Evolutionary conservation across 163 green algal genomes (phyloP).

Genomic region (Chlorella variabilis): DNA sequence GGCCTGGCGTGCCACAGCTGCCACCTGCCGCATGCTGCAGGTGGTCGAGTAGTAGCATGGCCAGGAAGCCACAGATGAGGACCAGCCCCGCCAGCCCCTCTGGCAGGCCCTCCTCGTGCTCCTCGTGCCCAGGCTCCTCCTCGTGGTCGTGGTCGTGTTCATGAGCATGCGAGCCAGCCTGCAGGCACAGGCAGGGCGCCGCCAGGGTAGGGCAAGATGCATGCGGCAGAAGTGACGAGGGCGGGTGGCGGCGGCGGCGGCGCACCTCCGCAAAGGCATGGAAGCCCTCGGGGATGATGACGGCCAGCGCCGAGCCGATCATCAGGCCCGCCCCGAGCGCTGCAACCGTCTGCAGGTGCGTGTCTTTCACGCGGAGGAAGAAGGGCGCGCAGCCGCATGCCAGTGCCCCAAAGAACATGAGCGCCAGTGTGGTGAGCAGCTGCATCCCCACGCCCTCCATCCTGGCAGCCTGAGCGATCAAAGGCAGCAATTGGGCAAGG

Average conservation of each 20-base stretch:
- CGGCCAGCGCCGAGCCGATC: slow-evolving; percentile 61
- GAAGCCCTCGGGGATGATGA: slow-evolving; percentile 79
- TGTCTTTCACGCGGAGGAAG: slow-evolving; percentile 33
- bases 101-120: slow-evolving; percentile 5
- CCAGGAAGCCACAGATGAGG: slow-evolving; percentile 69
- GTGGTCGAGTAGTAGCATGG: slow-evolving; percentile 73
- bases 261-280: slow-evolving; percentile 53
- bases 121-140: not conserved
- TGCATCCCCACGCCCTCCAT: not conserved
- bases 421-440: slow-evolving; percentile 13
- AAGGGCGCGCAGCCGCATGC: slow-evolving; percentile 28
- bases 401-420: slow-evolving; percentile 57
- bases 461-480: not conserved
- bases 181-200: not conserved
- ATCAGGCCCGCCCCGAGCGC: slow-evolving; percentile 67
- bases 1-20: slow-evolving; percentile 7
- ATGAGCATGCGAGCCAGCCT: not conserved
- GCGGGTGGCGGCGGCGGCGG: not conserved
- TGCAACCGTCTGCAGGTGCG: slow-evolving; percentile 13
- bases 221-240: not conserved
- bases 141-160: slow-evolving; percentile 18
- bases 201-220: not conserved
- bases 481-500: too few relatives aligned
- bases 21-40: slow-evolving; percentile 34
- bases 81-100: slow-evolving; percentile 40